Base-by-base conservation (phyloP, 257 asterid species). In the Anisodus acutangulus region DNA sequence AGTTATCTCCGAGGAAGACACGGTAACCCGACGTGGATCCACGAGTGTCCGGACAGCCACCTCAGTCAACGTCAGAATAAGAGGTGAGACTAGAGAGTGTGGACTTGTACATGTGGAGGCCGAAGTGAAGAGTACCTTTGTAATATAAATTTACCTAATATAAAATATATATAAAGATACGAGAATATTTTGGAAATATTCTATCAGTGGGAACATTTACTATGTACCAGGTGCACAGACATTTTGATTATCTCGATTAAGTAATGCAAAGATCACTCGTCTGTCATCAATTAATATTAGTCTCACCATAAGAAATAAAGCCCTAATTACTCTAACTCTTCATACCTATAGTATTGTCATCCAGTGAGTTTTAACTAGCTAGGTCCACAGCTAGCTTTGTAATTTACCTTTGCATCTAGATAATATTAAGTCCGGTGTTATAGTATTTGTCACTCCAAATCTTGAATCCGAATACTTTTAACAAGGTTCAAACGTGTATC, bases 191-290 rank as follows among this genome's bases (percentile, higher is more conserved):
- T 31, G 35, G 2, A 31, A 31, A 31, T 31, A 31, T 31, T 31
- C 35, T 31, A 31, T 31, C 35, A 31, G 35, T 31, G 2, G 26
- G 51, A 4, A 82, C 82, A 8, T 74, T 16, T 53, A 9, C 10
- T 64, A 54, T n/a, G 76, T 58, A 51, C 55, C 87, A 82, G 91
- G 80, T 89, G 88, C 88, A 89, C 72, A 79, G 67, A 71, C 78
- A 12, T 89, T 84, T 83, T 87, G 84, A 84, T 64, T 64, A 64
- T 60, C 35, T 7, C 12, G 67, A 60, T 60, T 60, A n/a, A 60
- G 35, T 60, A n/a, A n/a, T 19, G 67, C 35, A 60, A 60, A 60
- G 12, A 60, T 60, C 1, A 17, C 67, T 60, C 67, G 16, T 49
- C 55, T 51, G 55, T 51, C 22, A 58, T 58, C 8, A 16, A 58